Base-by-base conservation (phyloP, 2,329 filamentous ascomycete species). In the Grosmannia huntii region DNA sequence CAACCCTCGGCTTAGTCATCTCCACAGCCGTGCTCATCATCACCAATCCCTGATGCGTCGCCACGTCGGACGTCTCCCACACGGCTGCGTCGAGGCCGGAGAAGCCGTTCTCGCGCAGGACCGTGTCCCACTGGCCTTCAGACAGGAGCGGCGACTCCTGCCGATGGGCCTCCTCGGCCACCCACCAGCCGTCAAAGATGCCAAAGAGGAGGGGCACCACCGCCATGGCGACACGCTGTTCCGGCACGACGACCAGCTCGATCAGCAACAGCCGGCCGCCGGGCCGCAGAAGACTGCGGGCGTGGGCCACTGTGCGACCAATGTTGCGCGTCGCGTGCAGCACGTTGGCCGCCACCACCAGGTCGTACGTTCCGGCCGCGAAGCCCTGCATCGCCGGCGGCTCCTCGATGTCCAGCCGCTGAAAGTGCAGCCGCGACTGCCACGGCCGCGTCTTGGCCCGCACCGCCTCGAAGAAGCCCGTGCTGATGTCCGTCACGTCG, bases 401-500 rank as follows among this genome's bases (percentile, higher is more conserved):
- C 10, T 64, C 60, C 44, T 70, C 66, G 16, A 72, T 63, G 57
- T 75, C 66, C 4, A 66, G 63, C 3, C 53, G 58, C 23, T 25
- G 41, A 36, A 60, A 64, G 25, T 51, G 51, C n/a, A 64, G 25
- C 19, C 60, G 57, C 1, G 53, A 23, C 21, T 28, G 46, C 61
- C 59, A 60, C 7, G 62, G 56, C 4, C 63, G 62, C 31, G 74
- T 67, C 31, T 63, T 66, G 10, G 66, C 64, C 55, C 64, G 61
- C 1, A 70, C 70, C 1, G 65, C 60, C 25, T 71, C 68, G 50
- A 76, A 75, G 64, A 72, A 73, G 19, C 67, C 69, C 3, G 66
- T 58, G 3, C 69, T 70, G 23, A 73, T 70, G 59, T 77, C 74
- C 0, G 75, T 76, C 62, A 68, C 77, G 4, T 70, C 72, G 61